Percentiles rank a stretch among this genome's conserved stretches.
These are phyloP conservation scores for Cairneyella variabilis DNA, from an alignment of 495 filamentous ascomycete genomes.

Conservation along the genomic window DNA sequence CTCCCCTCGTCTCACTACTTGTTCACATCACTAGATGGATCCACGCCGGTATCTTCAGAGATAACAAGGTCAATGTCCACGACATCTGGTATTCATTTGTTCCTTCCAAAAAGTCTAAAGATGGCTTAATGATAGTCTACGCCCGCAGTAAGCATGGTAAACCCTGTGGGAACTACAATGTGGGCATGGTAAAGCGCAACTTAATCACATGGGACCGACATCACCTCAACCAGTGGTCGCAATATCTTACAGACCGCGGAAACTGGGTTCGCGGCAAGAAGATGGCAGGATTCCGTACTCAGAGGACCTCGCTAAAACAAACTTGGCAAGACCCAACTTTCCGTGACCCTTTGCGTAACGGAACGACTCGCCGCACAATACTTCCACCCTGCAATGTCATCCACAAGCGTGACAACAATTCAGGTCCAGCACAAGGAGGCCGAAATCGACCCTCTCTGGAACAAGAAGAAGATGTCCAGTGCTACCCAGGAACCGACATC, in stretches of 20 bases:
- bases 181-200: constrained; percentile 7
- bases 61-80: neutral
- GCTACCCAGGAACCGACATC: constrained; percentile 10
- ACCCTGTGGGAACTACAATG: neutral
- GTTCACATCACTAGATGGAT: too few relatives aligned
- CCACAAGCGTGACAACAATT: neutral
- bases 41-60: constrained; percentile 3
- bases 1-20: too few relatives aligned
- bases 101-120: neutral
- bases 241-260: neutral
- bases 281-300: neutral
- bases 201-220: constrained; percentile 6
- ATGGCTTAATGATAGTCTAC: neutral
- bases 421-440: neutral
- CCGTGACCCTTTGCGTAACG: constrained; percentile 5
- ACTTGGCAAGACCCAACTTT: neutral
- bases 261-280: neutral
- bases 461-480: neutral
- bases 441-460: neutral
- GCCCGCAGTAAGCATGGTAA: neutral
- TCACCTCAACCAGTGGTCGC: neutral
- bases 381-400: constrained; percentile 7
- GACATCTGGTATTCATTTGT: constrained; percentile 12
- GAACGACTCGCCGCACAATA: neutral
- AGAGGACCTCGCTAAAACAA: neutral